A percentile compares a stretch with the other conserved stretches of the same genome.
Evolutionary conservation across 208 protist genomes (phyloP).

Genomic region (Leishmania major): DNA sequence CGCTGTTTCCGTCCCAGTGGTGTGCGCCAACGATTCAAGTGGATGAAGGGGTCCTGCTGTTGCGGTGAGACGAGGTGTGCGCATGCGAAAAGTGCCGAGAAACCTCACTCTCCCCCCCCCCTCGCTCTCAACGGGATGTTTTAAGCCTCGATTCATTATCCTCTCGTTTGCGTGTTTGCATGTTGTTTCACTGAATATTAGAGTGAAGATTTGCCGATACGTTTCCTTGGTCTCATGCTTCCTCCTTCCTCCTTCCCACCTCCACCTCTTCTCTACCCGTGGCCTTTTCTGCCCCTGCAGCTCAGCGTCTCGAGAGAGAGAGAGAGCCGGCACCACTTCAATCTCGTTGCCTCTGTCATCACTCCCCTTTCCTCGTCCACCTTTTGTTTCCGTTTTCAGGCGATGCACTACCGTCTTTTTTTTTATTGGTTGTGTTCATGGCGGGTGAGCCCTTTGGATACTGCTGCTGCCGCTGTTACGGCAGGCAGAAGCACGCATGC

Average conservation of each 20-base stretch:
- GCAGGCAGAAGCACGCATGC: neutral
- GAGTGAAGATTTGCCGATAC: neutral
- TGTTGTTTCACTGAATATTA: neutral
- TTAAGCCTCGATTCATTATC: neutral
- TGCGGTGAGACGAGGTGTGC: neutral
- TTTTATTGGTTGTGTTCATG: neutral
- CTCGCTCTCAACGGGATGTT: neutral
- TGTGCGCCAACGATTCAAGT: neutral
- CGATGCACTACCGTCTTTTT: neutral
- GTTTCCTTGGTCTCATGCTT: neutral
- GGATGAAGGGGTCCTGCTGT: neutral
- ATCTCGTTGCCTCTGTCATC: too few relatives aligned
- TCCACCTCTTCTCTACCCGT: neutral
- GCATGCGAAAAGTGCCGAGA: neutral
- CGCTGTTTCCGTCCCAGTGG: neutral
- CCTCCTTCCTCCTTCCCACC: neutral
- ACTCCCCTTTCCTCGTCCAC: neutral
- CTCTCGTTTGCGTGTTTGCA: neutral
- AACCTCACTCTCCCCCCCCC: too few relatives aligned
- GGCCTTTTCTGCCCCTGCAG: neutral
- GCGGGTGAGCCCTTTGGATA: neutral
- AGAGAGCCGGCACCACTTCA: neutral
- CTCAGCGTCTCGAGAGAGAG: neutral
- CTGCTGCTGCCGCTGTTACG: neutral
- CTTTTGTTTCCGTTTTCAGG: neutral